Percentiles rank a stretch among this genome's conserved stretches.
Evolutionary conservation across 345 rosid species (phyloP).

Genomic region (Alliaria petiolata): DNA sequence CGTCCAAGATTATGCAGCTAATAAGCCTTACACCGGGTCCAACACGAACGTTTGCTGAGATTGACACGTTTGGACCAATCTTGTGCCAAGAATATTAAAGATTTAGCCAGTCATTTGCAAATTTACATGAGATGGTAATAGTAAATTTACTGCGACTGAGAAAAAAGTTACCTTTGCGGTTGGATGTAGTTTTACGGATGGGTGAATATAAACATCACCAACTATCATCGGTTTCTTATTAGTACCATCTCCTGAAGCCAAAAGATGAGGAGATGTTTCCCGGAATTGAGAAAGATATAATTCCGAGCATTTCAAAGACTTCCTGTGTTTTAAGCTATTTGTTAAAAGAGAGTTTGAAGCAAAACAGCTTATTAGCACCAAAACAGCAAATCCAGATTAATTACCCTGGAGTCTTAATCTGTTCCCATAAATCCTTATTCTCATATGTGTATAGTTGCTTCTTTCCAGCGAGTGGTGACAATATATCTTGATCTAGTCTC

Average conservation of each 20-base stretch:
- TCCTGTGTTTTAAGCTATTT: slow-evolving; percentile 32
- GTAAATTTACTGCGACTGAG: neutral
- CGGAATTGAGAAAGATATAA: slow-evolving; percentile 65
- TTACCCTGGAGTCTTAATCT: slow-evolving; percentile 89
- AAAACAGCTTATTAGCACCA: neutral
- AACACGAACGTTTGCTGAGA: slow-evolving; percentile 80
- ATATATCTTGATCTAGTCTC: slow-evolving; percentile 86
- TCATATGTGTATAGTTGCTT: slow-evolving; percentile 71
- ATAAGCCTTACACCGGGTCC: slow-evolving; percentile 91
- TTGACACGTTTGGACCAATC: slow-evolving; percentile 93
- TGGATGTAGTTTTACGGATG: slow-evolving; percentile 82
- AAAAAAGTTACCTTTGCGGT: slow-evolving; percentile 60
- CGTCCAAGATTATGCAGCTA: slow-evolving; percentile 72
- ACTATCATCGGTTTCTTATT: slow-evolving; percentile 43
- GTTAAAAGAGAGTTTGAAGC: neutral
- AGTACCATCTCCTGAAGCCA: slow-evolving; percentile 57
- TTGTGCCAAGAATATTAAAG: slow-evolving; percentile 12
- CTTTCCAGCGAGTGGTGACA: slow-evolving; percentile 90
- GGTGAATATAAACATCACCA: slow-evolving; percentile 80
- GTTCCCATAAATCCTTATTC: slow-evolving; percentile 83
- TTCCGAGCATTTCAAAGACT: slow-evolving; percentile 67
- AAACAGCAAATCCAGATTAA: slow-evolving; percentile 14
- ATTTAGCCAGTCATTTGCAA: neutral
- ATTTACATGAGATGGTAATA: neutral
- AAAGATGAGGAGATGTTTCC: slow-evolving; percentile 49